phyloP scores from a whole-genome alignment of 2,329 filamentous ascomycete genomes.

The Fusarium heterosporum region DNA sequence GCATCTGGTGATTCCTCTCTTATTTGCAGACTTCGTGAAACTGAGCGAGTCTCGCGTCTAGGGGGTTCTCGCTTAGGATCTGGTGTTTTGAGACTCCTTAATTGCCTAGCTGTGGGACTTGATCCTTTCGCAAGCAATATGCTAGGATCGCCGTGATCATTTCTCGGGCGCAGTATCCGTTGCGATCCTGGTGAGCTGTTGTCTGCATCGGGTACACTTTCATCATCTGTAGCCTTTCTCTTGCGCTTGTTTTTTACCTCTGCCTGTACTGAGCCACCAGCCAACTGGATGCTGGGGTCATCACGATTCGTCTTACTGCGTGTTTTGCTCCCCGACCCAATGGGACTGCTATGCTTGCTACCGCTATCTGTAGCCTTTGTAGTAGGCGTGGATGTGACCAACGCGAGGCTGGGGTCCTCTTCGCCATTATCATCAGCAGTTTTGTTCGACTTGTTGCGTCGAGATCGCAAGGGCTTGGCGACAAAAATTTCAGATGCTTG shows the following conservation, averaged over 20 bases:
- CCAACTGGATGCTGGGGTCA: slow-evolving; percentile 43
- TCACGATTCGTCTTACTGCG: slow-evolving; percentile 44
- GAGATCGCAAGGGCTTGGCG: slow-evolving; percentile 49
- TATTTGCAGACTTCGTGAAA: slow-evolving; percentile 35
- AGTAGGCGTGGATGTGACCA: slow-evolving; percentile 43
- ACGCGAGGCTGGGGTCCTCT: slow-evolving; percentile 48
- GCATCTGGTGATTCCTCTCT: slow-evolving; percentile 40
- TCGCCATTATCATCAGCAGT: slow-evolving; percentile 41
- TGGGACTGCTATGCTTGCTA: slow-evolving; percentile 36
- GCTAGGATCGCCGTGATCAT: slow-evolving; percentile 42
- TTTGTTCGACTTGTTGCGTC: slow-evolving; percentile 42
- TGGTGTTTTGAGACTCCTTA: slow-evolving; percentile 40
- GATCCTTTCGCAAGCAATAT: slow-evolving; percentile 44
- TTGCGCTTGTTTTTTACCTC: slow-evolving; percentile 40
- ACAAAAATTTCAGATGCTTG: slow-evolving; percentile 45
- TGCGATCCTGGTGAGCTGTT: slow-evolving; percentile 39
- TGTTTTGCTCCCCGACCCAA: slow-evolving; percentile 43
- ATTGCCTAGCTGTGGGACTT: slow-evolving; percentile 38
- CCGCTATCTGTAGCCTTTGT: slow-evolving; percentile 21
- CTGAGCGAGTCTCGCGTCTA: slow-evolving; percentile 44
- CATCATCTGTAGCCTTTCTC: slow-evolving; percentile 30
- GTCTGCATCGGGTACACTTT: slow-evolving; percentile 26
- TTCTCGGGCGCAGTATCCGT: slow-evolving; percentile 48
- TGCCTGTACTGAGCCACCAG: slow-evolving; percentile 35
- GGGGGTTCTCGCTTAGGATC: slow-evolving; percentile 40